Conservation (phyloP, 1,139 yeast genomes). For the Lodderomyces beijingensis region DNA sequence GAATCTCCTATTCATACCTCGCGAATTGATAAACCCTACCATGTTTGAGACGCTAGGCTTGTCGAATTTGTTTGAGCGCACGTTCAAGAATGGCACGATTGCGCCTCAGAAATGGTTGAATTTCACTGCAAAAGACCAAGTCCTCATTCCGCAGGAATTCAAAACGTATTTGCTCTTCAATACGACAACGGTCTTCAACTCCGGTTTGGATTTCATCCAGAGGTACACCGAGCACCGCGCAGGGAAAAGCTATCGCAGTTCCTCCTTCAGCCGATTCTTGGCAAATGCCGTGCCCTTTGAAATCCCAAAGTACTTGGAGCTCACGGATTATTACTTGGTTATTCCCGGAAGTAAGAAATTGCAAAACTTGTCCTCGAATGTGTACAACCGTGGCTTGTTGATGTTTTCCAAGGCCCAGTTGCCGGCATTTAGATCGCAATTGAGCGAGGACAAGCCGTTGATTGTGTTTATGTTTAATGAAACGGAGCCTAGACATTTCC, state of each 20-base stretch:
- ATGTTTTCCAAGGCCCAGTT: slow-evolving; percentile 14
- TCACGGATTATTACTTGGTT: slow-evolving; percentile 30
- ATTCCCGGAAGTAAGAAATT: slow-evolving; percentile 18
- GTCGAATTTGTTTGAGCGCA: slow-evolving; percentile 13
- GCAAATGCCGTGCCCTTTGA: slow-evolving; percentile 31
- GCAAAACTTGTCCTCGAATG: slow-evolving; percentile 7
- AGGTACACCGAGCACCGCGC: slow-evolving; percentile 4
- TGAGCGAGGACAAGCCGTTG: slow-evolving; percentile 25
- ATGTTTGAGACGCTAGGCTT: slow-evolving; percentile 21
- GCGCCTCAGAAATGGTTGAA: slow-evolving; percentile 10
- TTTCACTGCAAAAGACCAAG: slow-evolving; percentile 11
- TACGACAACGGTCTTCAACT: slow-evolving; percentile 12
- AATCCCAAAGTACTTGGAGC: slow-evolving; percentile 26
- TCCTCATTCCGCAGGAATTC: slow-evolving; percentile 21
- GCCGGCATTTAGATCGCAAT: slow-evolving; percentile 20
- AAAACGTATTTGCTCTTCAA: slow-evolving; percentile 33
- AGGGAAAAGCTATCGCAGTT: neutral
- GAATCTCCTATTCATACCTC: slow-evolving; percentile 21
- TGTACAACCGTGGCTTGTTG: slow-evolving; percentile 18
- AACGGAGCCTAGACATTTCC: slow-evolving; percentile 4
- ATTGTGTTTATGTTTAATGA: slow-evolving; percentile 31
- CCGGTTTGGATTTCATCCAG: slow-evolving; percentile 3
- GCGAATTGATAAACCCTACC: slow-evolving; percentile 17
- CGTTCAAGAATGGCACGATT: slow-evolving; percentile 9
- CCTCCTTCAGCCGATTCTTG: slow-evolving; percentile 17